Percentiles rank a stretch among this genome's conserved stretches.
Evolutionary conservation across 257 asterid species (phyloP).

Genomic region (Petunia secreta): DNA sequence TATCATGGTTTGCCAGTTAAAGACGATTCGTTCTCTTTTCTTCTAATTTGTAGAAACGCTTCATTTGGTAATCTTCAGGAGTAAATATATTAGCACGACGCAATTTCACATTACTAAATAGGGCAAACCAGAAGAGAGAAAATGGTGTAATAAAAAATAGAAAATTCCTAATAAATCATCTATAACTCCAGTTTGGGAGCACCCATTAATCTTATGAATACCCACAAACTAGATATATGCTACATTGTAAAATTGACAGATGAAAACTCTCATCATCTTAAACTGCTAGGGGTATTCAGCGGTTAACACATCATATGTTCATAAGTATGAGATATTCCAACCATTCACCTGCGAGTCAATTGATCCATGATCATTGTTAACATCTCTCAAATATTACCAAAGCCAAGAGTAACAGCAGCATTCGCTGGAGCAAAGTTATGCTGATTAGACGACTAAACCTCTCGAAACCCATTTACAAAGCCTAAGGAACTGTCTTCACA

Average conservation of each 20-base stretch:
- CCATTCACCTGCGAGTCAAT: background rate
- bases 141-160: background rate
- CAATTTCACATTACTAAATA: background rate
- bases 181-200: constrained; percentile 15
- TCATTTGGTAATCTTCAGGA: background rate
- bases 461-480: constrained; percentile 36
- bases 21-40: background rate
- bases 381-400: background rate
- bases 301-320: background rate
- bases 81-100: background rate
- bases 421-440: background rate
- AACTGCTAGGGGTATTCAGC: constrained; percentile 1
- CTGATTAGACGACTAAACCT: constrained; percentile 18
- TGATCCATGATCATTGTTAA: background rate
- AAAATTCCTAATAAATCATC: constrained; percentile 20
- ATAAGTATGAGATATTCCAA: background rate
- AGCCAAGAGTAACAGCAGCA: background rate
- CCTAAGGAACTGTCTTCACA: constrained; percentile 9
- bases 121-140: background rate
- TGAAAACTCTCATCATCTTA: constrained; percentile 21
- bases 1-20: background rate
- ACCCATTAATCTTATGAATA: constrained; percentile 33
- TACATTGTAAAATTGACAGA: constrained; percentile 25
- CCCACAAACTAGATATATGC: constrained; percentile 28
- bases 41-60: background rate